phyloP scores from a whole-genome alignment of 1,284 basidiomycete species.

The Singerocomus inundabilis region DNA sequence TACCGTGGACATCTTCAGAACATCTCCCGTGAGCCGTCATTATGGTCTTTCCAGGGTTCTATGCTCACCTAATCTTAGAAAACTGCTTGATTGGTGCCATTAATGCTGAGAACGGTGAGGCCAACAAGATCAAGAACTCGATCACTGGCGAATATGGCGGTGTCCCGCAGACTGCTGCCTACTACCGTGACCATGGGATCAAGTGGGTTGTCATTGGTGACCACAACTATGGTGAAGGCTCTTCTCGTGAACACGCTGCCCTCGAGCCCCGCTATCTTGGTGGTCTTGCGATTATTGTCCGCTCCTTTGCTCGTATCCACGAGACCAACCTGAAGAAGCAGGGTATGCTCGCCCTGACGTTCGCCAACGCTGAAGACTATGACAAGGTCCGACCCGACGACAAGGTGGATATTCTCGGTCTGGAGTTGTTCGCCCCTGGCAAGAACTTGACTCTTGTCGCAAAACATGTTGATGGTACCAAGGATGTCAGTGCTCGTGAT shows the following conservation, averaged over 20 bases:
- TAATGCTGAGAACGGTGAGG: constrained; percentile 92
- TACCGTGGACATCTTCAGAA: constrained; percentile 99
- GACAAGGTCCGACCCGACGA: constrained; percentile 84
- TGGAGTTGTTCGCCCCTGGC: constrained; percentile 83
- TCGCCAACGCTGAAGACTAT: constrained; percentile 87
- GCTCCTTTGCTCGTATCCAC: constrained; percentile 97
- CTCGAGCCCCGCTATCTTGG: constrained; percentile 97
- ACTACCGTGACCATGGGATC: constrained; percentile 88
- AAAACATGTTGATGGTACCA: constrained; percentile 81
- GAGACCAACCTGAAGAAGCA: constrained; percentile 99
- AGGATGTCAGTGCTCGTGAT: constrained; percentile 51
- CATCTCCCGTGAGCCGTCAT: constrained; percentile 76
- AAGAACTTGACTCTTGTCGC: constrained; percentile 80
- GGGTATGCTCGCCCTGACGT: constrained; percentile 92
- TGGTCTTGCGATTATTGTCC: constrained; percentile 91
- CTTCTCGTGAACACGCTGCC: constrained; percentile 96
- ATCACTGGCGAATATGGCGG: constrained; percentile 83
- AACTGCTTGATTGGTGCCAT: constrained; percentile 98
- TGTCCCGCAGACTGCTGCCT: constrained; percentile 82
- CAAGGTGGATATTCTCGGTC: constrained; percentile 80
- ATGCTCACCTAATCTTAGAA: constrained; percentile 45
- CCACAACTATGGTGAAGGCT: constrained; percentile 98
- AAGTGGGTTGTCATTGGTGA: constrained; percentile 96
- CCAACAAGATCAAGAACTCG: constrained; percentile 95
- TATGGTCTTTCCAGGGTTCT: background rate